Evolutionary conservation across 192 early-diverging fungal species (phyloP).

Genomic region (Polychytrium aggregatum): DNA sequence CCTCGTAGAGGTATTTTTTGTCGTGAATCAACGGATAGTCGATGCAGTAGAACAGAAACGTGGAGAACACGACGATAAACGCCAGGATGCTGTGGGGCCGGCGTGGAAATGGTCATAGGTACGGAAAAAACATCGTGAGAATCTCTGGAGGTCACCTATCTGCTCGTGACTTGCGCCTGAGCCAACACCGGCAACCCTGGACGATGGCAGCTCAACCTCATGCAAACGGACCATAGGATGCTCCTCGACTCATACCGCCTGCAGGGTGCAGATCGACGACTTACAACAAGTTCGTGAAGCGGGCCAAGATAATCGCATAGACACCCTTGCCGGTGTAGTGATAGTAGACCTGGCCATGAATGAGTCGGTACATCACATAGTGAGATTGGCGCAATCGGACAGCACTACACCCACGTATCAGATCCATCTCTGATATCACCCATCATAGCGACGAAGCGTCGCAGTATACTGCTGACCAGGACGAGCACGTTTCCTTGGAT

Average conservation of each 20-base stretch:
- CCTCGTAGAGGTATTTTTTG: conserved; percentile 58
- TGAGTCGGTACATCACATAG: background rate
- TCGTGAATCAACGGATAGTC: conserved; percentile 70
- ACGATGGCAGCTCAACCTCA: too few species aligned
- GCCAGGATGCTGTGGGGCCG: conserved; percentile 64
- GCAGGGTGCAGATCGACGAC: too few species aligned
- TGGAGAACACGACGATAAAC: conserved; percentile 80
- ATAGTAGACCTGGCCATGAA: conserved; percentile 64
- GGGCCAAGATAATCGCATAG: conserved; percentile 64
- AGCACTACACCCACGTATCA: background rate
- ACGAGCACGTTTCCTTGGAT: background rate
- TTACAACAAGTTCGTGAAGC: conserved; percentile 69
- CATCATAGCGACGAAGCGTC: background rate
- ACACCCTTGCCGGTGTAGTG: conserved; percentile 88
- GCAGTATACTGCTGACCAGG: background rate
- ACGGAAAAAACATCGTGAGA: too few species aligned
- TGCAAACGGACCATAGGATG: too few species aligned
- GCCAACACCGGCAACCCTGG: too few species aligned
- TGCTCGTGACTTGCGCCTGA: too few species aligned
- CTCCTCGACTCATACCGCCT: too few species aligned
- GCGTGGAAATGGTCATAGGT: too few species aligned
- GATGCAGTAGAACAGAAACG: conserved; percentile 82
- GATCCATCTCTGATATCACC: conserved; percentile 2
- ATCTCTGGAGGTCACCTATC: too few species aligned
- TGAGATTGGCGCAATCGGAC: background rate